Evolutionary conservation across 2,329 filamentous ascomycete genomes (phyloP), one percentile per base, ranked within the genome.

Genomic region (Aspergillus ruber): DNA sequence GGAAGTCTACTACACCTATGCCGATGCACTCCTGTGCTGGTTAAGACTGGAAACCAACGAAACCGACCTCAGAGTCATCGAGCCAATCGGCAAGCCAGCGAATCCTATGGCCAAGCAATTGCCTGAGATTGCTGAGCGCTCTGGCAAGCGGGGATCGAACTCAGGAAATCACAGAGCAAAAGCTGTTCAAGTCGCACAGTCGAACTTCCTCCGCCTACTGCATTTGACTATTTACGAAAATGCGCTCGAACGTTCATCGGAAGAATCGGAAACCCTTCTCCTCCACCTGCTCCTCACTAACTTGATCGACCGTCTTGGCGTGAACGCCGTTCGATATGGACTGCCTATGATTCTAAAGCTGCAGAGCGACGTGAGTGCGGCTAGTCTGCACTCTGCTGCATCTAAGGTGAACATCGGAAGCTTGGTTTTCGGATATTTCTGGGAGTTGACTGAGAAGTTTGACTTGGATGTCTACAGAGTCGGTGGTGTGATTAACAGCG

Each of bases 191-290:
- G 72, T 74, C 3, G 79, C 60, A 36, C 62, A 79, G 38, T 83
- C 82, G n/a, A 84, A 82, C 36, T 96, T 95, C 63, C 70, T 96
- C 43, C 81, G 88, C 46, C 75, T 94, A 3, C 74, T 97, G 3
- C 90, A 96, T 68, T 76, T 96, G 40, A 84, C 86, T 43, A 79
- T 93, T n/a, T 96, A 94, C 66, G 91, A 97, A 64, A 88, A 87
- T 56, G 86, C 88, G 6, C 71, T 91, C 18, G 85, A 93, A 57
- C 82, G 76, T 55, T 76, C 87, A 18, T 79, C 84, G 21, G 84
- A 79, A 40, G 86, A 93, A 52, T 76, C 81, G 0, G 89, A 95
- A 57, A 78, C 94, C 25, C 71, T 88, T 23, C 70, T 94, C 12
- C 73, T 95, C 7, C 89, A 95, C 61, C 74, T 89, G 3, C 75